Conservation (phyloP, 2,329 filamentous ascomycete species). For the Microdochium nivale region DNA sequence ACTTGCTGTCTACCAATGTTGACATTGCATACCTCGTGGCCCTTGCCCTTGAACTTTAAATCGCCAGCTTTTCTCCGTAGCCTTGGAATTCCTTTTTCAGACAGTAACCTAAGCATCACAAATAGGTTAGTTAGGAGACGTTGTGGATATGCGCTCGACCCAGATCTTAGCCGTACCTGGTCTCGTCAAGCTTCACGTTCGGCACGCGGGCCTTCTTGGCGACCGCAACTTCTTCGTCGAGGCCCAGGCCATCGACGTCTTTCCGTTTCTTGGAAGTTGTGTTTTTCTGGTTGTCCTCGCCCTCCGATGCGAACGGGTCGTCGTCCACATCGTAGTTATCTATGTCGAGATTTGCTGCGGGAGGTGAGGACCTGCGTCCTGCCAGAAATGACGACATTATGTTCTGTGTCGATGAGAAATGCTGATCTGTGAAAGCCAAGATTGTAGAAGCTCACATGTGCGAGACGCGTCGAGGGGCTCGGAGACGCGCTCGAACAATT, state of each 20-base stretch:
- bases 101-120: constrained; percentile 55
- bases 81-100: constrained; percentile 73
- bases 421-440: background rate
- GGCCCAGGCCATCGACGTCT: constrained; percentile 51
- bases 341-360: constrained; percentile 50
- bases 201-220: constrained; percentile 65
- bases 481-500: background rate
- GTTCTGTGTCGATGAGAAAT: background rate
- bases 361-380: constrained; percentile 6
- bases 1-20: background rate
- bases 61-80: constrained; percentile 63
- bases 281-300: background rate
- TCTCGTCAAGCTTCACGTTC: constrained; percentile 79
- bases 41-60: constrained; percentile 82
- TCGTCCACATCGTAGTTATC: constrained; percentile 67
- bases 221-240: constrained; percentile 81
- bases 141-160: background rate
- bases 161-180: constrained; percentile 40
- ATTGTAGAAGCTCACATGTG: background rate
- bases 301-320: constrained; percentile 35
- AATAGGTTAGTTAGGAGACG: background rate
- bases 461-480: background rate
- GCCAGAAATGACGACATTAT: constrained; percentile 18
- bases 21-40: constrained; percentile 61
- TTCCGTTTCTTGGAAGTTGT: constrained; percentile 35